Conservation (phyloP, 371 early-diverging fungal species). For the Nematocida ironsii region DNA sequence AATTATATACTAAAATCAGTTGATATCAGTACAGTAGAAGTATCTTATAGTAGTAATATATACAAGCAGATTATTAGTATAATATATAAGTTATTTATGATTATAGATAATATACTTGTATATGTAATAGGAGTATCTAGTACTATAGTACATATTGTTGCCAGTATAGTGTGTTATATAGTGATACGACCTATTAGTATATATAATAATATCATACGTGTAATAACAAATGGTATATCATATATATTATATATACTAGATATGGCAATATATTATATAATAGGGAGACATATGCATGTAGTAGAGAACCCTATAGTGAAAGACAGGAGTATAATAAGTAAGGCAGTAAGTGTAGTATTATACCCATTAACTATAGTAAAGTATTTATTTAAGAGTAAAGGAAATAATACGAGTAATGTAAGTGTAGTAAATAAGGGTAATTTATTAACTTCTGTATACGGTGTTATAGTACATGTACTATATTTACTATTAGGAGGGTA, state of each 20-base stretch:
- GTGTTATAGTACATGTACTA: neutral
- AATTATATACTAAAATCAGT: neutral
- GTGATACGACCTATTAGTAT: neutral
- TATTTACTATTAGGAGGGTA: constrained; percentile 1
- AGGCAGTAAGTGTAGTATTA: neutral
- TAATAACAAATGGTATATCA: neutral
- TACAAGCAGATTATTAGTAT: neutral
- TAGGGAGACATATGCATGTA: neutral
- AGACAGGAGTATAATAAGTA: neutral
- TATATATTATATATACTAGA: neutral
- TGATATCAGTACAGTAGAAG: neutral
- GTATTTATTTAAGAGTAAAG: neutral
- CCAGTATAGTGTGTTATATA: neutral
- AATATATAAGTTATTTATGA: neutral
- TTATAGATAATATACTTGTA: neutral
- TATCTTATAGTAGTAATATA: neutral
- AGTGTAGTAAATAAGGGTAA: neutral
- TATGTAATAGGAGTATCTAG: neutral
- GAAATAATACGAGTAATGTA: neutral
- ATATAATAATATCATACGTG: neutral
- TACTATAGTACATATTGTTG: neutral
- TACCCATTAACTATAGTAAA: neutral
- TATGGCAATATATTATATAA: neutral
- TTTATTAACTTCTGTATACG: constrained; percentile 4
- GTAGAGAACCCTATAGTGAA: neutral